Base-by-base conservation (phyloP, 192 early-diverging fungal species). In the Diversispora epigaea region DNA sequence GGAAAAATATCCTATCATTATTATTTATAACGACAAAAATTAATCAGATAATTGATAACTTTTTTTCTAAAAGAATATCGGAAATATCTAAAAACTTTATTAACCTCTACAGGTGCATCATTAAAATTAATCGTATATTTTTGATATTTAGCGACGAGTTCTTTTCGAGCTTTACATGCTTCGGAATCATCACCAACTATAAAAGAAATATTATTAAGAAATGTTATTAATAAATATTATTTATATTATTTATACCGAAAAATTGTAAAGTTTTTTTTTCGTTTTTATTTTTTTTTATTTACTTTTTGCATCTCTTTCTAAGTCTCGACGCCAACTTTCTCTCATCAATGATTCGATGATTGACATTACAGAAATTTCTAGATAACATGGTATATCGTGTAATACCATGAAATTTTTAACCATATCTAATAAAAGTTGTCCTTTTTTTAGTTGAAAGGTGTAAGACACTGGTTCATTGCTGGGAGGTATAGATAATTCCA, bases 1-100 rank as follows among this genome's bases (percentile, higher is more conserved):
- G 85, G 83, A 65, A 88, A 88, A 58, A 82, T 77, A 60, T 88
- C 84, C 87, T 88, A 77, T 40, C 5, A 46, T 43, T 22, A 32
- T 40, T 17, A 58, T 32, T 32, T 32, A 32, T 21, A 70, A 75
- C 14, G 3, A 22, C 43, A 46, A 0, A 8, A 57, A 60, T 77
- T 57, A 22, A 45, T 17, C 3, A 67, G 32, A 78, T 21, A 39
- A 21, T 54, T 32, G 25, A 32, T 32, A 32, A 32, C 25, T 32
- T 32, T 32, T 32, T 32, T 32, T 32, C 25, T 32, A 22, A 3
- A 45, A 12, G 9, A n/a, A 55, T 12, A 60, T 68, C 68, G 56
- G 14, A 17, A 15, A 21, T 25, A 32, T 25, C 58, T 21, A 12
- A 47, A 68, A 17, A 1, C 15, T 46, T n/a, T 8, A 62, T 22